Percentiles rank a stretch among this genome's conserved stretches.
Conservation (phyloP, 345 rosid genomes). For the Eucalyptus lansdowneana region DNA sequence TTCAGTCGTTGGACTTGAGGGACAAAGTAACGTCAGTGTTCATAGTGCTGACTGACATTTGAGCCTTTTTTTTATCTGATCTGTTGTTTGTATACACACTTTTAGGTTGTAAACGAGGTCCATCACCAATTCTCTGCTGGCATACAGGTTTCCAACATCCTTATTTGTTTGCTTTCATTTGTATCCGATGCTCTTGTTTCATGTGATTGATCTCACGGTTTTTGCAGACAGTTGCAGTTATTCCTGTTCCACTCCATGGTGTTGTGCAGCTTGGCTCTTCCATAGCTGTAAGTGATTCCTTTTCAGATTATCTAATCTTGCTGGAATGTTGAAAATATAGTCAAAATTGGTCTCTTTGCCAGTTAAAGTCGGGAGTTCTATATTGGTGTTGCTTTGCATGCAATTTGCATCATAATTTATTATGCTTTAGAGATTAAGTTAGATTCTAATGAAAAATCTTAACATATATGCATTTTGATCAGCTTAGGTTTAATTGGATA, state of each 20-base stretch:
- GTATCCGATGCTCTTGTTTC: background rate
- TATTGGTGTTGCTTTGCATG: background rate
- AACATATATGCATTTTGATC: background rate
- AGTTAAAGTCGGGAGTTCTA: background rate
- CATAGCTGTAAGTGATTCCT: constrained; percentile 39
- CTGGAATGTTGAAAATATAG: background rate
- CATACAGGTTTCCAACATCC: constrained; percentile 56
- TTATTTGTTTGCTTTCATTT: background rate
- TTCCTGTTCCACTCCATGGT: constrained; percentile 82
- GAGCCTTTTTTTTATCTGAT: background rate
- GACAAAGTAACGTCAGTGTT: background rate
- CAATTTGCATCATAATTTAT: background rate
- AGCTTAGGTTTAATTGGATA: background rate
- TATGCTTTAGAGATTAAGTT: background rate
- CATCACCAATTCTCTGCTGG: constrained; percentile 80
- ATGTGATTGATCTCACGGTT: background rate
- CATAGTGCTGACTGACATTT: background rate
- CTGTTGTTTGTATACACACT: background rate
- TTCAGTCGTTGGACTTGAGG: background rate
- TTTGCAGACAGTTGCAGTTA: constrained; percentile 77
- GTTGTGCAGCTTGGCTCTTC: constrained; percentile 91
- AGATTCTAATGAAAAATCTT: background rate
- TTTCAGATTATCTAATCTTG: background rate
- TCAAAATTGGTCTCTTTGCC: background rate
- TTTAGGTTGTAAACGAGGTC: constrained; percentile 62